phyloP scores from a whole-genome alignment of 495 filamentous ascomycete genomes.

The Letharia lupina region DNA sequence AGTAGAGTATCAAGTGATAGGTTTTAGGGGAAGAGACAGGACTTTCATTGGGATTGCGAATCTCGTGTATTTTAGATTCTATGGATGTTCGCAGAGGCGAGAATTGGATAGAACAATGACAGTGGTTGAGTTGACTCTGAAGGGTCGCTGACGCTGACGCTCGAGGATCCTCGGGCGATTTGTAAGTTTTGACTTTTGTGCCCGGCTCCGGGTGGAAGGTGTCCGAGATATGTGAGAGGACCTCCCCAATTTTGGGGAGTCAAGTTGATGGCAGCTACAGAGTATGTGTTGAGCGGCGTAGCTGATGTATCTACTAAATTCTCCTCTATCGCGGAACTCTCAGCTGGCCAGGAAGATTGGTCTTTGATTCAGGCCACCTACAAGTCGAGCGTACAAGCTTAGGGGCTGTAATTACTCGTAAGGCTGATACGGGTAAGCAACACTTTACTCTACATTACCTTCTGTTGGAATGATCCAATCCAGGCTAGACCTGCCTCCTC shows the following conservation, averaged over 20 bases:
- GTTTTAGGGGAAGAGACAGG: background rate
- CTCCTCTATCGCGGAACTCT: background rate
- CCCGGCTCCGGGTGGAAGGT: background rate
- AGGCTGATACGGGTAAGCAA: no score
- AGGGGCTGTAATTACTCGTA: no score
- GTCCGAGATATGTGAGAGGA: background rate
- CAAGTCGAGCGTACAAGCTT: background rate
- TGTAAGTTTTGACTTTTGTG: background rate
- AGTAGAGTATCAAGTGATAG: background rate
- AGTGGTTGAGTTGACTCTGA: background rate
- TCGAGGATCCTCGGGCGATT: background rate
- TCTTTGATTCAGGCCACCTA: background rate
- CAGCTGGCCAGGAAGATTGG: background rate
- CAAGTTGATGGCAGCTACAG: background rate
- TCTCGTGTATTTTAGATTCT: background rate
- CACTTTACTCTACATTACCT: no score
- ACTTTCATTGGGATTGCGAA: background rate
- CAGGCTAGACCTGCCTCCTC: background rate
- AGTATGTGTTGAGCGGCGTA: background rate
- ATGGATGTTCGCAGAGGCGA: background rate
- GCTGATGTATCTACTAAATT: background rate
- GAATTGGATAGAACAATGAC: background rate
- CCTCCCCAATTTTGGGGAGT: background rate
- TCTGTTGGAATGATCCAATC: no score
- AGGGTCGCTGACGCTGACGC: background rate